Conservation (phyloP, 108 stramenopile species). For the Cylindrotheca closterium region DNA sequence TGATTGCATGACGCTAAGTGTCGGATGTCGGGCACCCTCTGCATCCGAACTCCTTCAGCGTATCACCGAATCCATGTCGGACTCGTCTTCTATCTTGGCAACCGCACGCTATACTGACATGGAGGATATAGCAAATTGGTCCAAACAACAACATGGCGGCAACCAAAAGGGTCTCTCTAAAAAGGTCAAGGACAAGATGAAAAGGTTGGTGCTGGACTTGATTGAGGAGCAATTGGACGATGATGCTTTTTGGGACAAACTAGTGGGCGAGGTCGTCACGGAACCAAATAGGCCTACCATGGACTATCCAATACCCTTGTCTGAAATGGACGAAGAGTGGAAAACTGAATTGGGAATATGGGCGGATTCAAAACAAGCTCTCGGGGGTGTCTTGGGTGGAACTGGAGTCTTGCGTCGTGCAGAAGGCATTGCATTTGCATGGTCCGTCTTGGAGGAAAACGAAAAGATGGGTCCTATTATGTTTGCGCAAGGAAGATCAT, state of each 20-base stretch:
- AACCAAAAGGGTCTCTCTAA: no score
- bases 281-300: conserved; percentile 46
- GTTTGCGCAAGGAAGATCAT: background rate
- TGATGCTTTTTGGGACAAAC: conserved; percentile 62
- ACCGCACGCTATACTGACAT: conserved; percentile 47
- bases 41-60: conserved; percentile 66
- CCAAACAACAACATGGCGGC: no score
- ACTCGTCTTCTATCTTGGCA: conserved; percentile 29
- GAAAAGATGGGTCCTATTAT: no score
- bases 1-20: conserved; percentile 79
- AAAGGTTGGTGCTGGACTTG: no score
- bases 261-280: conserved; percentile 66
- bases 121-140: conserved; percentile 12
- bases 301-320: conserved; percentile 48
- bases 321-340: conserved; percentile 17
- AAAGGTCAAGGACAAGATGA: conserved; percentile 55
- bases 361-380: conserved; percentile 30
- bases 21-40: conserved; percentile 82
- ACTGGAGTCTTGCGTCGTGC: conserved; percentile 54
- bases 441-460: conserved; percentile 41
- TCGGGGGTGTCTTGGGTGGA: conserved; percentile 36
- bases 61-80: conserved; percentile 52
- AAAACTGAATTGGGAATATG: conserved; percentile 27
- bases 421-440: conserved; percentile 74
- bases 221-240: conserved; percentile 45